Conservation (phyloP, 495 filamentous ascomycete genomes). For the Pyrenula aspistea region DNA sequence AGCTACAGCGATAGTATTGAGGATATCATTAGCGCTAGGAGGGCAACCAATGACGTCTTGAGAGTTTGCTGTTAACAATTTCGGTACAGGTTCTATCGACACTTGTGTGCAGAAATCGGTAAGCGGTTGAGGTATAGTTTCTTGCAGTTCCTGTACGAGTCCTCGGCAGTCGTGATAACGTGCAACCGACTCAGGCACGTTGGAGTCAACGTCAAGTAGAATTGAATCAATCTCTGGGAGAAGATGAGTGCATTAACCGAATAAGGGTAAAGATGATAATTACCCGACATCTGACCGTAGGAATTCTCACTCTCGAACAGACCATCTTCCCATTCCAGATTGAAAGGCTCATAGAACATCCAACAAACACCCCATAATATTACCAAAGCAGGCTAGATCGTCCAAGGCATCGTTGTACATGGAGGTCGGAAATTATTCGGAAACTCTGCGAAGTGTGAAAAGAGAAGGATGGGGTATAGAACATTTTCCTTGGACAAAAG, state of each 20-base stretch:
- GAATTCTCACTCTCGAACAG: background rate
- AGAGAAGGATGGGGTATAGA: background rate
- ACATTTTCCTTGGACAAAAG: background rate
- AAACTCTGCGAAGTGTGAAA: constrained; percentile 11
- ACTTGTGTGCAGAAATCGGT: background rate
- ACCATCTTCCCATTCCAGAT: background rate
- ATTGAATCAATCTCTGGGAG: background rate
- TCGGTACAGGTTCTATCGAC: background rate
- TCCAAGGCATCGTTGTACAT: constrained; percentile 42
- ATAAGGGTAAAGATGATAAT: background rate
- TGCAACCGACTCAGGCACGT: background rate
- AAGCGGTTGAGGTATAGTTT: background rate
- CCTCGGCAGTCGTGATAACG: background rate
- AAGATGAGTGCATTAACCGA: background rate
- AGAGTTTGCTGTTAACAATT: background rate
- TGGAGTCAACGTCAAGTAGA: background rate
- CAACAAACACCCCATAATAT: constrained; percentile 45
- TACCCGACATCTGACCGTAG: background rate
- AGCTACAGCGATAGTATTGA: background rate
- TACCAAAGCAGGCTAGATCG: constrained; percentile 32
- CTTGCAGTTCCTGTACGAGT: background rate
- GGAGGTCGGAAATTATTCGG: constrained; percentile 25
- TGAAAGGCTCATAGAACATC: constrained; percentile 29
- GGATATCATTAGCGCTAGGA: background rate
- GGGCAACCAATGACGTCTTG: background rate